Conservation (phyloP, 2,329 filamentous ascomycete genomes). For the Didymella exigua region DNA sequence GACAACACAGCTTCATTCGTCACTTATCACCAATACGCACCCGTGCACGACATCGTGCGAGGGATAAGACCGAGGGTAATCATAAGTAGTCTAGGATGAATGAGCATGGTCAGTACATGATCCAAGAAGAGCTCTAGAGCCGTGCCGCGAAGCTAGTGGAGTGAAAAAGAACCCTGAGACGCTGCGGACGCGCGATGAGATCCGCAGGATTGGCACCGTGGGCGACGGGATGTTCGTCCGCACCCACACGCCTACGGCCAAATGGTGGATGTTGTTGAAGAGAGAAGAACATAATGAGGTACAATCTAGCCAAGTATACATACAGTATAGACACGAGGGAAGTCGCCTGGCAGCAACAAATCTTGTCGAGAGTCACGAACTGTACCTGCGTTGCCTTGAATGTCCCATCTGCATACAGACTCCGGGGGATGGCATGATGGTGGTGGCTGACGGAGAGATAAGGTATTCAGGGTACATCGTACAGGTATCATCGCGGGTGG, state of each 20-base stretch:
- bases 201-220: constrained; percentile 5
- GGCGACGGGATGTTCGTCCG: neutral
- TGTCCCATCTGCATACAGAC: neutral
- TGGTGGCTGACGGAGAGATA: constrained; percentile 5
- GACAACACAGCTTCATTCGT: neutral
- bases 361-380: neutral
- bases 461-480: neutral
- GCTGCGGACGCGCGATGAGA: constrained; percentile 1
- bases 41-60: constrained; percentile 8
- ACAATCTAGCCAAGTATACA: neutral
- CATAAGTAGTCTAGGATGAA: neutral
- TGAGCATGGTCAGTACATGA: neutral
- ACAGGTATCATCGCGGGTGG: neutral
- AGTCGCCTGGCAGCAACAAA: neutral
- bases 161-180: neutral
- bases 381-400: neutral
- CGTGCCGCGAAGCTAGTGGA: constrained; percentile 5
- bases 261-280: neutral
- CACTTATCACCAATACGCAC: neutral
- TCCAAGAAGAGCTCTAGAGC: neutral
- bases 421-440: neutral
- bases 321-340: neutral
- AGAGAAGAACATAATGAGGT: neutral
- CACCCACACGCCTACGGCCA: neutral
- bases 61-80: constrained; percentile 3